phyloP scores from a whole-genome alignment of 1,284 basidiomycete genomes.

The Kalmanozyma brasiliensis region DNA sequence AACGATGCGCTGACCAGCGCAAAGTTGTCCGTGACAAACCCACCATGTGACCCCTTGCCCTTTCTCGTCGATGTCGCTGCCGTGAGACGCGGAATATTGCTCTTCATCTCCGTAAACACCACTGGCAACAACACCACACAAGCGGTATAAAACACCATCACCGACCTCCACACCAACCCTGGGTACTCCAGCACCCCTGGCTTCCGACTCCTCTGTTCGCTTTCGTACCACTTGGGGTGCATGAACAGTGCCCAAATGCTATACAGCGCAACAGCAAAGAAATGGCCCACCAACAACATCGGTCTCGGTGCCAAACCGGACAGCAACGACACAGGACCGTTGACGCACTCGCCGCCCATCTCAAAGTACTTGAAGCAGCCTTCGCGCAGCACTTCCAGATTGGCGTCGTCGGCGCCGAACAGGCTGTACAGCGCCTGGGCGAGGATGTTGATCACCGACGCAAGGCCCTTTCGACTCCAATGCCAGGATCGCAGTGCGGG shows the following conservation, averaged over 20 bases:
- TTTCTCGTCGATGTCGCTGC: neutral
- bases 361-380: constrained; percentile 99
- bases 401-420: constrained; percentile 72
- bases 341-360: constrained; percentile 85
- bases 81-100: constrained; percentile 43
- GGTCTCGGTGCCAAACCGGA: constrained; percentile 77
- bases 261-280: constrained; percentile 95
- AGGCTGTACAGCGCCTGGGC: constrained; percentile 66
- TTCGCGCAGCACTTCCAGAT: constrained; percentile 82
- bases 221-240: constrained; percentile 25
- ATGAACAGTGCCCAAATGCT: constrained; percentile 87
- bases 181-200: constrained; percentile 55
- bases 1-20: constrained; percentile 35
- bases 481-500: constrained; percentile 62
- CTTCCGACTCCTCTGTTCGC: constrained; percentile 15
- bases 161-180: constrained; percentile 34
- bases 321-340: constrained; percentile 78
- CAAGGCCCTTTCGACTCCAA: constrained; percentile 62
- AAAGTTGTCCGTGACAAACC: constrained; percentile 40
- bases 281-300: constrained; percentile 84
- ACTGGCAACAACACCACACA: constrained; percentile 65
- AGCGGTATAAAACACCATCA: constrained; percentile 63
- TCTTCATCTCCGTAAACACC: constrained; percentile 62
- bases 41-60: constrained; percentile 7
- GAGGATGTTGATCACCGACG: constrained; percentile 66